Evolutionary conservation across 1,284 basidiomycete genomes (phyloP).

Genomic region (Irpex sp.): DNA sequence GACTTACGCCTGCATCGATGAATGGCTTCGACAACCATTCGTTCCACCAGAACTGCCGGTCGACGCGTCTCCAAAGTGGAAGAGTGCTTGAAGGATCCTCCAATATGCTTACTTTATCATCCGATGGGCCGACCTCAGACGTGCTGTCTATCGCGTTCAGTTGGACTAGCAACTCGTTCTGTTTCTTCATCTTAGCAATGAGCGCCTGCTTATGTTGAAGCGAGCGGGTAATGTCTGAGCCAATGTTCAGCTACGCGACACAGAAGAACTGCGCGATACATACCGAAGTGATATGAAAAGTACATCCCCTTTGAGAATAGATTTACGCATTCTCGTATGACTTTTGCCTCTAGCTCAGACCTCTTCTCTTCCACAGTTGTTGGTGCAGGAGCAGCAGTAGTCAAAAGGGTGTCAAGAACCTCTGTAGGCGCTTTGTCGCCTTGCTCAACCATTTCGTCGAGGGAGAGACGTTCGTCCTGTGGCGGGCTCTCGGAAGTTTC

Average conservation of each 20-base stretch:
- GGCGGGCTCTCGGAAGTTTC: conserved; percentile 17
- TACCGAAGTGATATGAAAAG: conserved; percentile 77
- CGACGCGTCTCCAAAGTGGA: conserved; percentile 82
- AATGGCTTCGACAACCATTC: conserved; percentile 76
- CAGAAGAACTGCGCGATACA: conserved; percentile 12
- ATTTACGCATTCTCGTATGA: conserved; percentile 67
- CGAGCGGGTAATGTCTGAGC: conserved; percentile 71
- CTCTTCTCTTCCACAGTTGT: conserved; percentile 59
- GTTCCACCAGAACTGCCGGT: conserved; percentile 89
- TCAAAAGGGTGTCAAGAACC: conserved; percentile 52
- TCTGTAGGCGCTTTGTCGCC: conserved; percentile 44
- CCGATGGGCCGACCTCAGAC: conserved; percentile 22
- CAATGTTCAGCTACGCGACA: background rate
- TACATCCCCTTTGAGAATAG: conserved; percentile 79
- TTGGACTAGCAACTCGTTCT: conserved; percentile 53
- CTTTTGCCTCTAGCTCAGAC: conserved; percentile 71
- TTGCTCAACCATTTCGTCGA: conserved; percentile 51
- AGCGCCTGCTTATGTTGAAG: conserved; percentile 76
- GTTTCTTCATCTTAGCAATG: conserved; percentile 48
- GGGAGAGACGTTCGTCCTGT: conserved; percentile 32
- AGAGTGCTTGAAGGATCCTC: conserved; percentile 68
- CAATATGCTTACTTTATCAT: conserved; percentile 48
- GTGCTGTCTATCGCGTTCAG: conserved; percentile 42
- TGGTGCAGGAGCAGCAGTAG: conserved; percentile 57
- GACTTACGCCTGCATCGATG: conserved; percentile 64